Evolutionary conservation across 1,139 yeast species (phyloP).

Genomic region (Yarrowia galli): DNA sequence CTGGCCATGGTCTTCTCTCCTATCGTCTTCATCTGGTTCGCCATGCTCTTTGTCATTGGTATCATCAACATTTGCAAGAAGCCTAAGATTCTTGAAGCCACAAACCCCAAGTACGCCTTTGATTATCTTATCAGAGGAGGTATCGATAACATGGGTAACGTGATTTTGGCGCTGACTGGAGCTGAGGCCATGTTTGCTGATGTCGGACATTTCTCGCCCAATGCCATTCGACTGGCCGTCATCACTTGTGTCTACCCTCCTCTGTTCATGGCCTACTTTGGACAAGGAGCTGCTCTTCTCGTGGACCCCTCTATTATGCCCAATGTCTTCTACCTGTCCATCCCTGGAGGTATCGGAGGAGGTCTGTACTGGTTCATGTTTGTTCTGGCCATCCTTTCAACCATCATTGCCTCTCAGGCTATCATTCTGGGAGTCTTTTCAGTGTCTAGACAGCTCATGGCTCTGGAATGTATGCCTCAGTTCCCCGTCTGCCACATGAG

Average conservation of each 20-base stretch:
- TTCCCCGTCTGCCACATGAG: constrained; percentile 58
- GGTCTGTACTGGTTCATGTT: constrained; percentile 61
- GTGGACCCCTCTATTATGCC: constrained; percentile 54
- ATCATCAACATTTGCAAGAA: constrained; percentile 56
- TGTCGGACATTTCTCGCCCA: constrained; percentile 61
- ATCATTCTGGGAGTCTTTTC: constrained; percentile 63
- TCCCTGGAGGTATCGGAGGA: constrained; percentile 60
- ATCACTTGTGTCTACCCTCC: constrained; percentile 60
- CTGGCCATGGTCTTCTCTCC: constrained; percentile 58
- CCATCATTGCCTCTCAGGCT: constrained; percentile 68
- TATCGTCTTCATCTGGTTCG: constrained; percentile 60
- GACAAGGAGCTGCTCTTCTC: constrained; percentile 62
- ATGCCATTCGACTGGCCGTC: constrained; percentile 60
- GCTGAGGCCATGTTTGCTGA: constrained; percentile 72
- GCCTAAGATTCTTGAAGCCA: constrained; percentile 58
- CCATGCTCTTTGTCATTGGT: constrained; percentile 58
- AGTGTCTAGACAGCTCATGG: constrained; percentile 60
- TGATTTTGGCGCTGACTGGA: constrained; percentile 65
- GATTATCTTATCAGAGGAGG: constrained; percentile 52
- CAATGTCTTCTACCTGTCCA: constrained; percentile 58
- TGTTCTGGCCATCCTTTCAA: constrained; percentile 60
- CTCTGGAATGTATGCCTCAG: constrained; percentile 62
- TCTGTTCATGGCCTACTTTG: constrained; percentile 60
- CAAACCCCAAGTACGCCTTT: constrained; percentile 62
- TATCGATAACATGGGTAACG: constrained; percentile 58